Percentiles rank a stretch among this genome's conserved stretches.
These are phyloP conservation scores for Rhodotorula paludigena DNA, from an alignment of 768 basidiomycete genomes.

Conservation along the genomic window DNA sequence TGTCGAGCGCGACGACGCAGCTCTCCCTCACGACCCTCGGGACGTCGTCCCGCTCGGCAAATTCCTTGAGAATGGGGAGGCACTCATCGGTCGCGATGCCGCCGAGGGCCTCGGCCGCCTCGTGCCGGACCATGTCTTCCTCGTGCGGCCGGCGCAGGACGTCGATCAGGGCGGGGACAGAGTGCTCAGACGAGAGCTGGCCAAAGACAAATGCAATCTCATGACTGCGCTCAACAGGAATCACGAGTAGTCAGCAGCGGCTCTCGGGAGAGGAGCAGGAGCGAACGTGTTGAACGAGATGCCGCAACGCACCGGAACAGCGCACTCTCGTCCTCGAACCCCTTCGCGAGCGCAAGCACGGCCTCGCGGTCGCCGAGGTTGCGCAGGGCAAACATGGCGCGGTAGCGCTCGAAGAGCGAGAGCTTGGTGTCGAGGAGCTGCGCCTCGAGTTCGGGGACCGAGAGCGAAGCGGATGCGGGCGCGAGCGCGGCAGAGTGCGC, in stretches of 20 bases:
- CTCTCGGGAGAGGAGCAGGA: background rate
- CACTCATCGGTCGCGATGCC: slow-evolving; percentile 93
- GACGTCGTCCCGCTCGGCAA: slow-evolving; percentile 69
- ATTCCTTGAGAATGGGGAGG: slow-evolving; percentile 75
- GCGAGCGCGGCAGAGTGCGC: slow-evolving; percentile 47
- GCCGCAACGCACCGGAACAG: slow-evolving; percentile 72
- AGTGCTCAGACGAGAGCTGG: slow-evolving; percentile 80
- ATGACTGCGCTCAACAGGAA: slow-evolving; percentile 63
- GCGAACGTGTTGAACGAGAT: background rate
- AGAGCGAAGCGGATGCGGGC: slow-evolving; percentile 26
- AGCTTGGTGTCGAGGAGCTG: slow-evolving; percentile 63
- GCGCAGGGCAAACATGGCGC: slow-evolving; percentile 95
- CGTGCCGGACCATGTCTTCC: slow-evolving; percentile 95
- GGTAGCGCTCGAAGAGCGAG: slow-evolving; percentile 84
- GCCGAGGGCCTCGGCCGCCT: slow-evolving; percentile 97
- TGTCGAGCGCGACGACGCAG: slow-evolving; percentile 82
- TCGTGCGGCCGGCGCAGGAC: slow-evolving; percentile 70
- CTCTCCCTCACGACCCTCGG: slow-evolving; percentile 90
- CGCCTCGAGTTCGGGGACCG: slow-evolving; percentile 57
- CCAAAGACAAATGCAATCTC: slow-evolving; percentile 99
- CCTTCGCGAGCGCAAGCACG: slow-evolving; percentile 82
- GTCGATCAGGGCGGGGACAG: slow-evolving; percentile 73
- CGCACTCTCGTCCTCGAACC: slow-evolving; percentile 81
- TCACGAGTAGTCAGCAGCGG: background rate
- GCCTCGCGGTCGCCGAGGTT: slow-evolving; percentile 73